Conservation (phyloP, 2,329 filamentous ascomycete species). For the Fusarium gaditjirri region DNA sequence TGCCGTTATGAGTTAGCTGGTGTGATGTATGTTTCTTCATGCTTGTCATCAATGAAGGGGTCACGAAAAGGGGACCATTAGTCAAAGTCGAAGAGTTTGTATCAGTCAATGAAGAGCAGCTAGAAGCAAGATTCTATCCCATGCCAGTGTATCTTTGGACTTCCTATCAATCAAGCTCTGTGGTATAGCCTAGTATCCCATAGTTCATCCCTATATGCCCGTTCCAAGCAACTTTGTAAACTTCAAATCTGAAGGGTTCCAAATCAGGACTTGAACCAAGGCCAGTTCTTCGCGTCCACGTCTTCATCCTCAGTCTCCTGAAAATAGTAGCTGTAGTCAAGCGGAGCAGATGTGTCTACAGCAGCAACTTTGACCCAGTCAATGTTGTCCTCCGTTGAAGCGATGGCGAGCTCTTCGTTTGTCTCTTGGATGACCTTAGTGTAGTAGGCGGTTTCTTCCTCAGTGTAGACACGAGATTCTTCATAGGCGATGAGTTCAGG, state of each 20-base stretch:
- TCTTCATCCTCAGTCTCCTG: background rate
- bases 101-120: background rate
- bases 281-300: background rate
- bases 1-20: rapidly evolving
- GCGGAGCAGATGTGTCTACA: background rate
- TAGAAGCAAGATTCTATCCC: background rate
- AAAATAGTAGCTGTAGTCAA: background rate
- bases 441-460: background rate
- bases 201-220: background rate
- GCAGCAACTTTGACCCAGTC: background rate
- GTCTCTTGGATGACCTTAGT: background rate
- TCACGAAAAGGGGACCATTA: slow-evolving; percentile 7
- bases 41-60: no score
- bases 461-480: background rate
- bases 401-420: background rate
- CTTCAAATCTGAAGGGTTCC: background rate
- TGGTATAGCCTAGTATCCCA: background rate
- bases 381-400: background rate
- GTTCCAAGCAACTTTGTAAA: background rate
- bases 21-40: background rate
- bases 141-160: background rate
- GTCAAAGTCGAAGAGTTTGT: background rate
- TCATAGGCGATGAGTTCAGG: background rate
- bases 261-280: background rate
- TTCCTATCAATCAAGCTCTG: background rate